Conservation (phyloP, 176 grass and related monocot species). For the Eremochloa ophiuroides region DNA sequence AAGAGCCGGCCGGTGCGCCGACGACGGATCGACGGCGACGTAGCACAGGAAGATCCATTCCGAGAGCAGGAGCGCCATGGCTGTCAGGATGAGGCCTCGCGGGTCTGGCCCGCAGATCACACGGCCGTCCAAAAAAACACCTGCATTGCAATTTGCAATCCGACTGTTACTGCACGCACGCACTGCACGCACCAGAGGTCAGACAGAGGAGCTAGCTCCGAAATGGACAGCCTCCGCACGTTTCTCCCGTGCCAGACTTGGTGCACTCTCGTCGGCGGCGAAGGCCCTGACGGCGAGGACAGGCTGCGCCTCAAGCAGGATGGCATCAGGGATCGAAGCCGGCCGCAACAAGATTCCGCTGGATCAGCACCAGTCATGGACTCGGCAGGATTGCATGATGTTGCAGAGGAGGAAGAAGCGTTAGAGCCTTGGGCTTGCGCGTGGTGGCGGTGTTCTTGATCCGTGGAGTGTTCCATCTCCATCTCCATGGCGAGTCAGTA, state of each 20-base stretch:
- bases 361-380: background rate
- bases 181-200: no score
- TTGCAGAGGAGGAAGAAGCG: background rate
- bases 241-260: conserved; percentile 63
- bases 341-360: background rate
- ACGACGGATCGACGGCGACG: background rate
- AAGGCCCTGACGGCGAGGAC: background rate
- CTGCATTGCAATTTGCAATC: conserved; percentile 1
- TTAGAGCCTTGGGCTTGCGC: background rate
- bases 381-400: background rate
- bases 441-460: background rate
- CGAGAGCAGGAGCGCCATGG: conserved; percentile 38
- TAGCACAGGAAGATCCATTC: conserved; percentile 42
- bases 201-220: no score
- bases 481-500: background rate
- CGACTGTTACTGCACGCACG: background rate
- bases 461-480: background rate
- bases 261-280: conserved; percentile 26
- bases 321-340: background rate
- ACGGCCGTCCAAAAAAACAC: conserved; percentile 71
- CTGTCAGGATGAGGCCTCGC: conserved; percentile 46
- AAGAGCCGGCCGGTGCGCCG: background rate
- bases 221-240: no score
- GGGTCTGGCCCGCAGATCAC: conserved; percentile 68
- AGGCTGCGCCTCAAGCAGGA: background rate